A percentile compares a stretch with the other conserved stretches of the same genome.
These are phyloP conservation scores for Urtica urens DNA, from an alignment of 306 rosid genomes.

Conservation along the genomic window DNA sequence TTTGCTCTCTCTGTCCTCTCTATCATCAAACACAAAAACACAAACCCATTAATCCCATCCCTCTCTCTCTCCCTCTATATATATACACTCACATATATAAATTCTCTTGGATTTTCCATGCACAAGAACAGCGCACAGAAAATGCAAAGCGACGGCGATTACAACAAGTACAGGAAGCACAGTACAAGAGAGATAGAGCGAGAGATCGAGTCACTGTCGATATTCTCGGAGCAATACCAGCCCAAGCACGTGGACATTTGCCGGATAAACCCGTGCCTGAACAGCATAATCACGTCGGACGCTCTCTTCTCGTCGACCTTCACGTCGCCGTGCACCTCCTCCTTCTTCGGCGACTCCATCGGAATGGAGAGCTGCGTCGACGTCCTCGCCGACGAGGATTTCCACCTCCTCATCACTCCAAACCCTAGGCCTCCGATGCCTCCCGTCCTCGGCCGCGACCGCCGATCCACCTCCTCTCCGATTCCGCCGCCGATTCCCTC, in stretches of 20 bases:
- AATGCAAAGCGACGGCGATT: too few species aligned
- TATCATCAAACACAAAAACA: too few species aligned
- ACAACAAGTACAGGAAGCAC: too few species aligned
- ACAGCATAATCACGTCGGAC: constrained; percentile 4
- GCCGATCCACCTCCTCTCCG: constrained; percentile 19
- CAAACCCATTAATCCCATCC: constrained; percentile 9
- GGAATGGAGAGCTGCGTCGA: constrained; percentile 60
- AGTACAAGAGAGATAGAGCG: background rate
- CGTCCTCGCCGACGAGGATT: constrained; percentile 10
- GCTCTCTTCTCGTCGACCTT: constrained; percentile 1
- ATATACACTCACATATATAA: background rate
- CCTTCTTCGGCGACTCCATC: constrained; percentile 27
- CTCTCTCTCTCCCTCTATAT: constrained; percentile 10
- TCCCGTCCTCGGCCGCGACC: constrained; percentile 1
- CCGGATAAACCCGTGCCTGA: too few species aligned
- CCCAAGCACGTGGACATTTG: too few species aligned
- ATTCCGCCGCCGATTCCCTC: constrained; percentile 60
- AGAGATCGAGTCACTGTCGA: constrained; percentile 2
- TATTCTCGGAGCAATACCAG: constrained; percentile 5
- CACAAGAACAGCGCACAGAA: background rate
- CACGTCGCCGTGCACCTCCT: background rate
- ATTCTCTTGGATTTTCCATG: background rate
- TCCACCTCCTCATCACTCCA: background rate
- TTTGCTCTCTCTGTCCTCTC: constrained; percentile 7
- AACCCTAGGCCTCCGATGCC: background rate